These are phyloP conservation scores for Paraphaeosphaeria sporulosa DNA, from an alignment of 2,329 filamentous ascomycete species.

Conservation along the genomic window DNA sequence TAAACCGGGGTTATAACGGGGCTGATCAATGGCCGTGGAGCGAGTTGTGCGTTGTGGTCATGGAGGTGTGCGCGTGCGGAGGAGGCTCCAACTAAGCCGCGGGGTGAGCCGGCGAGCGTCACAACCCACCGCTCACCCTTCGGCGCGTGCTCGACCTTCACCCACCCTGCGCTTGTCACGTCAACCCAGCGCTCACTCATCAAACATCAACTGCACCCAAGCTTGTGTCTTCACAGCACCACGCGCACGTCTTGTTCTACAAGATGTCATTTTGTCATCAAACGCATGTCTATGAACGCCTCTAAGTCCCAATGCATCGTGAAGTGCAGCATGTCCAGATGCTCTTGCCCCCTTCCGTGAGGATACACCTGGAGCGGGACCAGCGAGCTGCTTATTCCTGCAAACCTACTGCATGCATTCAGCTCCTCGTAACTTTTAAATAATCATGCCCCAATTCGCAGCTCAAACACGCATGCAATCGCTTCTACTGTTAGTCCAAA, in stretches of 20 bases:
- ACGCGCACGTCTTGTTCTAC: conserved; percentile 21
- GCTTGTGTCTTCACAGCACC: no score
- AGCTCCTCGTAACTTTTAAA: conserved; percentile 39
- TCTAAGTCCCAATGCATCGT: conserved; percentile 50
- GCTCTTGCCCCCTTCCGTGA: conserved; percentile 32
- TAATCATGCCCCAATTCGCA: conserved; percentile 30
- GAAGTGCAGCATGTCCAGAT: conserved; percentile 42
- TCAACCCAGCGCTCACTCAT: neutral
- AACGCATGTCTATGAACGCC: conserved; percentile 47
- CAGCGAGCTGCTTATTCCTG: conserved; percentile 43
- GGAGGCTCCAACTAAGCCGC: conserved; percentile 23
- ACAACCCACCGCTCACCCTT: conserved; percentile 25
- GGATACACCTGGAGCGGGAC: conserved; percentile 44
- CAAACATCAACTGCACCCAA: neutral
- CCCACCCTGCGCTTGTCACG: neutral
- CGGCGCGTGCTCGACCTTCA: conserved; percentile 22
- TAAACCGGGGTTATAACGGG: neutral
- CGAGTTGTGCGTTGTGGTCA: neutral
- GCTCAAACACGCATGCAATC: conserved; percentile 40
- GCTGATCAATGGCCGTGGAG: neutral
- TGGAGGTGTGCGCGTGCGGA: conserved; percentile 1
- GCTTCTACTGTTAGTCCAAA: conserved; percentile 20
- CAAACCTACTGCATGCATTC: conserved; percentile 40
- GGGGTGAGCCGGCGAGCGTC: conserved; percentile 26
- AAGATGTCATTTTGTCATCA: conserved; percentile 45